Percentiles rank a stretch among this genome's conserved stretches.
These are phyloP conservation scores for Phytophthora agathidicida DNA, from an alignment of 352 stramenopile genomes.

Conservation along the genomic window DNA sequence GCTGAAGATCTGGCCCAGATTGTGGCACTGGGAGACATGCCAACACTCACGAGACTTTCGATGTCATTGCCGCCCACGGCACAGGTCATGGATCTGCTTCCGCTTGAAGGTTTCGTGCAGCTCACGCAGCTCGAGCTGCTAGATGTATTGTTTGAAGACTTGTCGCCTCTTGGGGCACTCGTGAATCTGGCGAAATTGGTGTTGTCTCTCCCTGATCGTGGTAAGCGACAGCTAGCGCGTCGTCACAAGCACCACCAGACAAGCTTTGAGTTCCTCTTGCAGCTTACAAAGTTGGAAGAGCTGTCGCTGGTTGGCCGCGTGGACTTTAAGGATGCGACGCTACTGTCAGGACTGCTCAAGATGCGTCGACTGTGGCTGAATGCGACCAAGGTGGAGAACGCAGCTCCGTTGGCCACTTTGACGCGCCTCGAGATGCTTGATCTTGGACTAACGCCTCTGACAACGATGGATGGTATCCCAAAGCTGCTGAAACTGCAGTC, in stretches of 20 bases:
- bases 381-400: constrained; percentile 56
- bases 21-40: constrained; percentile 31
- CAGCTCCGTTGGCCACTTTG: constrained; percentile 33
- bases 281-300: constrained; percentile 46
- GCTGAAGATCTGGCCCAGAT: constrained; percentile 47
- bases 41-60: constrained; percentile 33
- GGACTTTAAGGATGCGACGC: constrained; percentile 57
- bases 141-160: constrained; percentile 57
- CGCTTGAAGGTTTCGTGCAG: constrained; percentile 45
- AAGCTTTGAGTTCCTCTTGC: constrained; percentile 50
- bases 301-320: constrained; percentile 59
- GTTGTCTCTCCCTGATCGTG: constrained; percentile 47
- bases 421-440: constrained; percentile 50
- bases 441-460: constrained; percentile 57
- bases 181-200: constrained; percentile 57
- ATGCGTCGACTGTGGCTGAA: constrained; percentile 56
- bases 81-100: constrained; percentile 46
- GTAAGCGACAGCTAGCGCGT: constrained; percentile 47
- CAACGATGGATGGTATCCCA: constrained; percentile 38
- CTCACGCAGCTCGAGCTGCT: constrained; percentile 56
- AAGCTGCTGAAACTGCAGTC: constrained; percentile 44
- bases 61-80: constrained; percentile 44
- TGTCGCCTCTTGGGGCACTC: constrained; percentile 46
- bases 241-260: constrained; percentile 46
- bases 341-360: constrained; percentile 44